Base-by-base conservation (phyloP, 768 basidiomycete species). In the Calocera cornea region DNA sequence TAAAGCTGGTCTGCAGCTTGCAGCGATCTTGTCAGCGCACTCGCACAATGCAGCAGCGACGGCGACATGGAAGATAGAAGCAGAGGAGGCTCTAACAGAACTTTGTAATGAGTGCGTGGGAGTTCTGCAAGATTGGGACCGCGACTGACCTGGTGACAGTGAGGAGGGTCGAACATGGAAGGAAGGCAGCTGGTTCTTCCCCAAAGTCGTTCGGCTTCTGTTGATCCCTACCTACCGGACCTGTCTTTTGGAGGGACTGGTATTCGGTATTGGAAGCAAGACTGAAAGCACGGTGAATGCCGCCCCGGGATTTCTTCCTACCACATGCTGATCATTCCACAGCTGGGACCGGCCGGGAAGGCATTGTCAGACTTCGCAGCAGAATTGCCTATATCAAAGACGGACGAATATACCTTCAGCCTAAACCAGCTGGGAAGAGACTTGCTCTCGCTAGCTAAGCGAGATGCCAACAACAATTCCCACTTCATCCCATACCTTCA, bases 401-500 rank as follows among this genome's bases (percentile, higher is more conserved):
- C 69, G 24, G 68, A 71, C 22, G 71, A 22, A 71, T 67, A 38
- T 68, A 75, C 70, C 33, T 88, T 86, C 72, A 80, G 78, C 71
- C 78, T 87, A 38, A 71, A 79, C 11, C 73, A 75, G n/a, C 78
- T 93, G 14, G 77, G 83, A 17, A 74, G 77, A 7, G 87, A 90
- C 73, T 81, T 95, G 38, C 69, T 86, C 27, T 74, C 74, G 2
- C 80, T 84, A 67, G 85, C 82, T 0, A 81, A 82, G 68, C 72
- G 78, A 36, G 84, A 87, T 69, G 71, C 85, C 40, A 75, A 79
- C 14, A 81, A 83, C 10, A 97, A 97, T 73, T 78, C 81, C 11
- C 78, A 90, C 33, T 86, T 95, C 41, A 80, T 97, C n/a, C 94
- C 95, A 0, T 82, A 88, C 12, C 76, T 97, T 68, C 86, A 90